These are phyloP conservation scores for Phytomonas serpens DNA, from an alignment of 208 protist species.

Conservation along the genomic window DNA sequence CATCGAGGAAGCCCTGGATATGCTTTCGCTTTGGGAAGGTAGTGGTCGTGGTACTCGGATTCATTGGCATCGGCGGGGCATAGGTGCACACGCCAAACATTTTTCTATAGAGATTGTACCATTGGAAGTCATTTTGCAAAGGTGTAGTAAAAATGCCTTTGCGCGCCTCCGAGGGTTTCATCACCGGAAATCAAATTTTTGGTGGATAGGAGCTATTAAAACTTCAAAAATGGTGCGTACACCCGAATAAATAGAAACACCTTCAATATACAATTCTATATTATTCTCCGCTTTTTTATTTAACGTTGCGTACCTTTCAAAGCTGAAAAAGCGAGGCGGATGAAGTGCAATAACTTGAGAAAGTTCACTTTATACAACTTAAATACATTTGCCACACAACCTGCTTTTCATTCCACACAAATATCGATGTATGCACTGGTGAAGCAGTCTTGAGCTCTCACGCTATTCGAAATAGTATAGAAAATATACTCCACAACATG, in stretches of 20 bases:
- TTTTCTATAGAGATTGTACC: slow-evolving; percentile 72
- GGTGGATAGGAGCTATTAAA: neutral
- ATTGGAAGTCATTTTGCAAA: slow-evolving; percentile 74
- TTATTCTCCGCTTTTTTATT: neutral
- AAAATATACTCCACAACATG: neutral
- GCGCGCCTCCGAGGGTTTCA: neutral
- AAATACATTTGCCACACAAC: neutral
- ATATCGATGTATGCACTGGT: neutral
- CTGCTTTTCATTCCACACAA: neutral
- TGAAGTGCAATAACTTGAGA: neutral
- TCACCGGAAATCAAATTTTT: neutral
- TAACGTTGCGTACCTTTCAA: neutral
- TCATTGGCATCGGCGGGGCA: slow-evolving; percentile 54
- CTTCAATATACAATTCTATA: neutral
- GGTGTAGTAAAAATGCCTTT: slow-evolving; percentile 25
- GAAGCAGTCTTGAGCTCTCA: neutral
- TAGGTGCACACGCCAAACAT: slow-evolving; percentile 69
- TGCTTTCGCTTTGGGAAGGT: slow-evolving; percentile 21
- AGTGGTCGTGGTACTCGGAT: slow-evolving; percentile 36
- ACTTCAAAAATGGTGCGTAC: neutral
- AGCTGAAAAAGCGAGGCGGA: neutral
- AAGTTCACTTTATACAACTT: neutral
- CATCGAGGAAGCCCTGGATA: neutral
- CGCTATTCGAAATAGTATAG: neutral
- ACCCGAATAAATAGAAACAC: neutral